phyloP scores from a whole-genome alignment of 2,329 filamentous ascomycete species.

The Alternaria brassicae region DNA sequence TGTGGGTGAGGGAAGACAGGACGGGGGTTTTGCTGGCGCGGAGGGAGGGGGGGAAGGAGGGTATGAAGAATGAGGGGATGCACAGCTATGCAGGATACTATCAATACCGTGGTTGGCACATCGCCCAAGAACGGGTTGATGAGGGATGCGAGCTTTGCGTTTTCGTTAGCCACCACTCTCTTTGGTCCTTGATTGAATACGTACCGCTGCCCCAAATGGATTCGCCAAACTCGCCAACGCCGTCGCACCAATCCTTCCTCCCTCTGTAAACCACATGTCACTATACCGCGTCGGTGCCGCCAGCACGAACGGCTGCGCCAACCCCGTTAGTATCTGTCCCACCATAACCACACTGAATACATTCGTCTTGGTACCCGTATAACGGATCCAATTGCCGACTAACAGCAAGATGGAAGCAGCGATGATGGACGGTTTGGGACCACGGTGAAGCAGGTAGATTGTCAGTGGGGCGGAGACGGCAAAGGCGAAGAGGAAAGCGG shows the following conservation, averaged over 20 bases:
- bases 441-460: conserved; percentile 79
- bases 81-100: conserved; percentile 80
- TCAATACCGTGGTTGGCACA: conserved; percentile 83
- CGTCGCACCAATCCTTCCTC: conserved; percentile 84
- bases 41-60: conserved; percentile 76
- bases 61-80: conserved; percentile 83
- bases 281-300: conserved; percentile 89
- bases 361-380: conserved; percentile 68
- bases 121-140: conserved; percentile 79
- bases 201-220: conserved; percentile 83
- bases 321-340: conserved; percentile 86
- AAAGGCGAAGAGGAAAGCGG: conserved; percentile 85
- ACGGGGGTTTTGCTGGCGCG: conserved; percentile 66
- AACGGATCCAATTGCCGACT: conserved; percentile 89
- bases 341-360: conserved; percentile 82
- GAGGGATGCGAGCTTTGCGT: conserved; percentile 69
- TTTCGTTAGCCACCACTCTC: conserved; percentile 20
- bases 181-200: conserved; percentile 25
- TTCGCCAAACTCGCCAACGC: conserved; percentile 86
- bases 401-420: conserved; percentile 75
- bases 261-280: conserved; percentile 90
- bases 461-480: conserved; percentile 71
- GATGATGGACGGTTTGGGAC: conserved; percentile 80
- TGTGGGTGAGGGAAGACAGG: conserved; percentile 57
- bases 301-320: conserved; percentile 91